Evolutionary conservation across 352 stramenopile species (phyloP).

Genomic region (Peronospora destructor): DNA sequence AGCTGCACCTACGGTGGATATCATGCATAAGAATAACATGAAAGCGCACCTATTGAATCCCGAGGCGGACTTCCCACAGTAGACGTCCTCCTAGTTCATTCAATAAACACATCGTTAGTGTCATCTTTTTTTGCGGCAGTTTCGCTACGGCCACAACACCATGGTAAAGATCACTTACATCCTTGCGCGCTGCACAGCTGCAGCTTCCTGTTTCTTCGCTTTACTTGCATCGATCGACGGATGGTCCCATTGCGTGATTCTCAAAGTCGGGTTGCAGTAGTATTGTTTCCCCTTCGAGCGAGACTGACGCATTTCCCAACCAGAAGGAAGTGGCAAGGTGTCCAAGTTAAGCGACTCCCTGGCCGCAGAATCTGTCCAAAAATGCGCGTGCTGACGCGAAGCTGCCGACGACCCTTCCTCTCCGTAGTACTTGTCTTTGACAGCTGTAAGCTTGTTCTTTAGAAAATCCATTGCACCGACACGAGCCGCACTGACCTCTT

Average conservation of each 20-base stretch:
- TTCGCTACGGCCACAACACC: not conserved
- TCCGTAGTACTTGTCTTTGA: conserved; percentile 81
- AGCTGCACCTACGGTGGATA: not conserved
- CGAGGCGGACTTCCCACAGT: conserved; percentile 27
- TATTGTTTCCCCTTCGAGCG: conserved; percentile 83
- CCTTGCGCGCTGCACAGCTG: conserved; percentile 34
- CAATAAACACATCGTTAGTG: conserved; percentile 11
- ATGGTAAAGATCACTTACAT: conserved; percentile 13
- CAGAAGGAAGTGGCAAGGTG: conserved; percentile 56
- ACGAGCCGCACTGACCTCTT: conserved; percentile 47
- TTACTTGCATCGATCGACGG: conserved; percentile 59
- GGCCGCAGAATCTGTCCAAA: conserved; percentile 12
- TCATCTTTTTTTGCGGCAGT: not conserved
- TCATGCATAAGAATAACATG: not conserved
- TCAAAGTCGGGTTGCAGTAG: conserved; percentile 71
- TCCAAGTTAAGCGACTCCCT: conserved; percentile 68
- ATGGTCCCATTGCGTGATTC: conserved; percentile 81
- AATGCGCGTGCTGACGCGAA: conserved; percentile 11
- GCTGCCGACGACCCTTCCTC: conserved; percentile 27
- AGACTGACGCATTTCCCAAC: conserved; percentile 75
- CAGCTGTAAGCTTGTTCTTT: conserved; percentile 59
- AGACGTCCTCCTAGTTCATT: conserved; percentile 19
- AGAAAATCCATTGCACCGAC: conserved; percentile 63
- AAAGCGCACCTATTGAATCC: conserved; percentile 29
- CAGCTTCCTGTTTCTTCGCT: conserved; percentile 46